A percentile compares a stretch with the other conserved stretches of the same genome.
Evolutionary conservation across 352 stramenopile genomes (phyloP).

Genomic region (Globisporangium abappressorium): DNA sequence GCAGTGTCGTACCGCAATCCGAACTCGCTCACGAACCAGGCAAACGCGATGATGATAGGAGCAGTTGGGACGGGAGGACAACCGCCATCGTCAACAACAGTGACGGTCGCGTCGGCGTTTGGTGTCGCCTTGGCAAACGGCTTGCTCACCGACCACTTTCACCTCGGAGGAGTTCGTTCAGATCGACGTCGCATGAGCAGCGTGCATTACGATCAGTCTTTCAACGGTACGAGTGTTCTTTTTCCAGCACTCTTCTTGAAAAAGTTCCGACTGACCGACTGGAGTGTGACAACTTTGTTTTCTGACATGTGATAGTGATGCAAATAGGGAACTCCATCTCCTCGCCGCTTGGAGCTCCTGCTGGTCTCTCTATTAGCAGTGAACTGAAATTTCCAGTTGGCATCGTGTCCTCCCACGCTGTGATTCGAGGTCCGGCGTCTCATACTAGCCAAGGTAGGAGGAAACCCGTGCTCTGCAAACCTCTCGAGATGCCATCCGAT

Average conservation of each 20-base stretch:
- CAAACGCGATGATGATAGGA: conserved; percentile 15
- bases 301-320: conserved; percentile 3
- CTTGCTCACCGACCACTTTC: conserved; percentile 28
- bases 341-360: not conserved
- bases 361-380: not conserved
- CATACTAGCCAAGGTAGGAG: conserved; percentile 32
- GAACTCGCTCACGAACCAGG: conserved; percentile 28
- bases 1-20: conserved; percentile 16
- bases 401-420: conserved; percentile 44
- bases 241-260: not conserved
- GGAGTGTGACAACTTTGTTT: not conserved
- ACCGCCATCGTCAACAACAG: conserved; percentile 26
- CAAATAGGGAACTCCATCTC: conserved; percentile 9
- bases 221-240: conserved; percentile 24
- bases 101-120: conserved; percentile 53
- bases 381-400: conserved; percentile 30
- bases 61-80: conserved; percentile 16
- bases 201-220: conserved; percentile 54
- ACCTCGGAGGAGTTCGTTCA: conserved; percentile 35
- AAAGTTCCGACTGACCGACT: not conserved
- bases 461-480: conserved; percentile 13
- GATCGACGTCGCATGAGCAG: conserved; percentile 45
- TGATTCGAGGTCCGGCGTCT: conserved; percentile 32
- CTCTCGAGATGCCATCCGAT: conserved; percentile 1
- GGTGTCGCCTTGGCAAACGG: conserved; percentile 22